Base-by-base conservation (phyloP, 2,329 filamentous ascomycete species). In the Penicillium expansum region DNA sequence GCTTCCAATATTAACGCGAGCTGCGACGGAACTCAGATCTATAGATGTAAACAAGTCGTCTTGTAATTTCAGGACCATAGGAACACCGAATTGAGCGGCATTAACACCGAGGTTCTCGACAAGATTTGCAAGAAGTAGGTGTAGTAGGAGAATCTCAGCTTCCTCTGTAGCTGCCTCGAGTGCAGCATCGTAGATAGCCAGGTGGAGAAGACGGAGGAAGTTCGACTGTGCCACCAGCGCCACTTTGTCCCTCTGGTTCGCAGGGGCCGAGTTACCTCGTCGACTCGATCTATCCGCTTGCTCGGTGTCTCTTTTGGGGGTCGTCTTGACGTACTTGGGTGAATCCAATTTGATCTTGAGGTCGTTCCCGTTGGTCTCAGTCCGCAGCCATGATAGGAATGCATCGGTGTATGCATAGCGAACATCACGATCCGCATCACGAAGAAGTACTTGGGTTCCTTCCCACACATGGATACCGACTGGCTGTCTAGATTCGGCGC, bases 371-470 rank as follows among this genome's bases (percentile, higher is more conserved):
- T 83, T 88, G 18, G 90, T 90, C 74, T 96, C 92, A n/a, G 88
- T 79, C 55, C 89, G 85, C 51, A 97, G 80, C 92, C 93, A 99
- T 0, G 89, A 90, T 39, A 90, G 74, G 16, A 97, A 74, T 5
- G 91, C 90, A 72, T 96, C 91, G 7, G 87, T 85, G 65, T 97
- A 99, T 0, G 92, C 90, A 70, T 88, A 88, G 52, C 92, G 86
- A 33, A 97, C 92, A 32, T 85, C 82, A 32, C 85, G 85, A 66
- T 92, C 88, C 0, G 85, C 82, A 67, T 97, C 93, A 37, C 89
- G 86, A 20, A 97, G 78, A 43, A 97, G 83, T 90, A 91, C 96
- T 60, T 97, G 91, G 0, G 92, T 96, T n/a, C 91, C 91, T 73
- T 97, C 92, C 94, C 94, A 99, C 0, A 92, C 89, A 53, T 89